Evolutionary conservation across 1,284 basidiomycete genomes (phyloP), one percentile per base, ranked within the genome.

Genomic region (Albatrellus sp.): DNA sequence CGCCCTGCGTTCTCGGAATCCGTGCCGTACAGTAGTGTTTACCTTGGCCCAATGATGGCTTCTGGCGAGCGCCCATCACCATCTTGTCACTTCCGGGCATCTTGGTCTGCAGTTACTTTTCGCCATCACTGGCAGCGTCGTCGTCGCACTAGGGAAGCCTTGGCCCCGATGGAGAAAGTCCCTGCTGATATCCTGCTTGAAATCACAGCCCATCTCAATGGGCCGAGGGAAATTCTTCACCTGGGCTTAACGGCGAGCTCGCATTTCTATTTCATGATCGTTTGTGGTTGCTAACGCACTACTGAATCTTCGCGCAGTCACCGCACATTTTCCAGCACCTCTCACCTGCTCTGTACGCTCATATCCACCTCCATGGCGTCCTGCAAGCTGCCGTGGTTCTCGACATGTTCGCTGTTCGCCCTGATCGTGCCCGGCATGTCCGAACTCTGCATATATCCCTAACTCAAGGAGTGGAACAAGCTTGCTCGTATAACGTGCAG

Each of bases 121-220:
- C n/a, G n/a, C n/a, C n/a, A n/a, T n/a, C n/a, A n/a, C n/a, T n/a
- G n/a, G n/a, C n/a, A n/a, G n/a, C n/a, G n/a, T n/a, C n/a, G n/a
- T n/a, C n/a, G n/a, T n/a, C n/a, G n/a, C n/a, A n/a, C n/a, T n/a
- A n/a, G n/a, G n/a, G n/a, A n/a, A n/a, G n/a, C 44, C 17, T 10
- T 39, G 24, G 37, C 42, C 35, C 40, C 47, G 8, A 43, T 50
- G 44, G 46, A 48, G 35, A 47, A 44, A n/a, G 53, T 75, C 13
- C 80, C 80, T 0, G 68, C 67, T 31, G 81, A 85, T 57, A 56
- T 85, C 37, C 64, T 84, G 34, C 67, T 81, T 35, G 78, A 83
- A 55, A 70, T 84, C 46, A 72, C 77, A 1, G 57, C 58, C 17
- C 68, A 69, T 53, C 60, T 83, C 37, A 62, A 71, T 32, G 67